phyloP scores from a whole-genome alignment of 371 early-diverging fungal genomes.

The Entomophthora muscae region DNA sequence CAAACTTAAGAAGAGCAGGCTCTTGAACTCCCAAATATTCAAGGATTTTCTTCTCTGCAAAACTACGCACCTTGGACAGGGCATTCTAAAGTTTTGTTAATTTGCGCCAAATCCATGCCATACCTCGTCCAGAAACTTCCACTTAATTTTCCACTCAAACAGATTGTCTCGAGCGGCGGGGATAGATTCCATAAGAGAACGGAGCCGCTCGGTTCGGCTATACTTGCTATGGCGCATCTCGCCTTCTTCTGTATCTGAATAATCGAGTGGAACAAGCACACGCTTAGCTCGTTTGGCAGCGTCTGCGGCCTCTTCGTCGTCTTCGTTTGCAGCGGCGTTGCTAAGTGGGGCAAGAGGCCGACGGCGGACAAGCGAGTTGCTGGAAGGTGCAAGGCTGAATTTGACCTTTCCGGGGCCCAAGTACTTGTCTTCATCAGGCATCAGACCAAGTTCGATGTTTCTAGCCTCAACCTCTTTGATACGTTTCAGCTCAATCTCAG shows the following conservation, averaged over 20 bases:
- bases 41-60: slow-evolving; percentile 54
- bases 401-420: slow-evolving; percentile 9
- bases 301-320: slow-evolving; percentile 32
- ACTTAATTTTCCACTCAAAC: slow-evolving; percentile 54
- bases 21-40: slow-evolving; percentile 58
- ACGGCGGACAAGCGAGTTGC: slow-evolving; percentile 11
- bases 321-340: slow-evolving; percentile 28
- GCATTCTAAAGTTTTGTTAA: background rate
- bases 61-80: slow-evolving; percentile 38
- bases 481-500: slow-evolving; percentile 3
- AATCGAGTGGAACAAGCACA: slow-evolving; percentile 38
- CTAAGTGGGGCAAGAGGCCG: slow-evolving; percentile 17
- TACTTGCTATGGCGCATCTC: slow-evolving; percentile 9
- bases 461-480: slow-evolving; percentile 6
- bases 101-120: slow-evolving; percentile 3
- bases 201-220: slow-evolving; percentile 10
- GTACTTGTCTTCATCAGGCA: slow-evolving; percentile 2
- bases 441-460: slow-evolving; percentile 11
- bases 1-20: slow-evolving; percentile 45
- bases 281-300: slow-evolving; percentile 22
- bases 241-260: slow-evolving; percentile 24
- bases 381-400: slow-evolving; percentile 9
- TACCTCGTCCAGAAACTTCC: slow-evolving; percentile 58
- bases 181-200: slow-evolving; percentile 38
- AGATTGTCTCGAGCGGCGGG: slow-evolving; percentile 61